Conservation (phyloP, 306 rosid genomes). For the Citrullus amarus region DNA sequence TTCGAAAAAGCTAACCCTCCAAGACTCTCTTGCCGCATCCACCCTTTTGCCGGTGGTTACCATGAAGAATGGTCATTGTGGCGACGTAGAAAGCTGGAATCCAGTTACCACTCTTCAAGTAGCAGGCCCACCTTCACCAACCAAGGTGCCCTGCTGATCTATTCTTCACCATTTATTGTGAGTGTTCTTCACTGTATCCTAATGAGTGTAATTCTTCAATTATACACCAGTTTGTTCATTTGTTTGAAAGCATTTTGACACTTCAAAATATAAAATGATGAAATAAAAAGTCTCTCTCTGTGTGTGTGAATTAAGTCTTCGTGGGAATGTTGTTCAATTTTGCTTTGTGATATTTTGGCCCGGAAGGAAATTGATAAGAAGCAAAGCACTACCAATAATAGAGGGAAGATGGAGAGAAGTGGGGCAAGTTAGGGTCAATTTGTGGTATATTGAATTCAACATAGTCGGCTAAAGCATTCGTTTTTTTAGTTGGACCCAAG, state of each 20-base stretch:
- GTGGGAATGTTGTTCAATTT: neutral
- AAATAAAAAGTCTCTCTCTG: neutral
- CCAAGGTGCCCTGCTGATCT: constrained; percentile 50
- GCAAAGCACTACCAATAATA: neutral
- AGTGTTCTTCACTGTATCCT: constrained; percentile 9
- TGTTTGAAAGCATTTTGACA: constrained; percentile 2
- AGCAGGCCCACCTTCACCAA: constrained; percentile 39
- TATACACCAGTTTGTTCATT: constrained; percentile 12
- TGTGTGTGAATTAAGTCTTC: neutral
- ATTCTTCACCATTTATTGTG: constrained; percentile 9
- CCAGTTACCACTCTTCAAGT: constrained; percentile 44
- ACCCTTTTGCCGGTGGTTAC: constrained; percentile 28
- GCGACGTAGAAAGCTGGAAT: constrained; percentile 48
- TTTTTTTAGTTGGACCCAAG: neutral
- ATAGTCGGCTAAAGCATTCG: neutral
- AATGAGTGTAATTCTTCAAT: constrained; percentile 6
- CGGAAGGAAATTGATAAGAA: neutral
- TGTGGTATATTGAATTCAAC: neutral
- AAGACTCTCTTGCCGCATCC: constrained; percentile 23
- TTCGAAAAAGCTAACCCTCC: constrained; percentile 23
- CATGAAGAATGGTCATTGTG: constrained; percentile 39
- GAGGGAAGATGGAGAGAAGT: neutral
- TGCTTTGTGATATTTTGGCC: neutral
- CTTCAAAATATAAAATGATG: neutral
- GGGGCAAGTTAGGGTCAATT: neutral